Evolutionary conservation across 768 basidiomycete genomes (phyloP).

Genomic region (Boletus coccyginus): DNA sequence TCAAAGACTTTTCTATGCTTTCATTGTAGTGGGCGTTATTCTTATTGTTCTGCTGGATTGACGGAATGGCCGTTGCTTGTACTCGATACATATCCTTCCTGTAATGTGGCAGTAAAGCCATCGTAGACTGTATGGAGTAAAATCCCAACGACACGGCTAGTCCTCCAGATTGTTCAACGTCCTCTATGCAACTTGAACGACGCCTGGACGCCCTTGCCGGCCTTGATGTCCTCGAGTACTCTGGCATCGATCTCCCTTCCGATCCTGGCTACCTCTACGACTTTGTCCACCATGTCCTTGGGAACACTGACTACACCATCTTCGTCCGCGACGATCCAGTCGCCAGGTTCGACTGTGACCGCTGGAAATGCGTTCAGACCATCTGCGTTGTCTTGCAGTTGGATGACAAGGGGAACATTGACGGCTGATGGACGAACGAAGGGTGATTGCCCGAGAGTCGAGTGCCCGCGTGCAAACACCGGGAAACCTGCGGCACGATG

Average conservation of each 20-base stretch:
- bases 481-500: conserved; percentile 69
- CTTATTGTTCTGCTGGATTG: conserved; percentile 21
- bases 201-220: conserved; percentile 69
- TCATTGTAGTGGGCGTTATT: conserved; percentile 2
- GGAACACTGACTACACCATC: conserved; percentile 90
- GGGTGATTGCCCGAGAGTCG: conserved; percentile 82
- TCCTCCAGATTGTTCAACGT: conserved; percentile 20
- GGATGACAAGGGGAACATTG: conserved; percentile 59
- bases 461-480: conserved; percentile 78
- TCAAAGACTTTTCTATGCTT: conserved; percentile 2
- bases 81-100: conserved; percentile 16
- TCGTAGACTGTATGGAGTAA: background rate
- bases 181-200: conserved; percentile 80
- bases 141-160: background rate
- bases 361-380: conserved; percentile 45
- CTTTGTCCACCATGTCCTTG: conserved; percentile 46
- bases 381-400: conserved; percentile 30
- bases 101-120: conserved; percentile 16
- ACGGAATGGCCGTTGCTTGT: conserved; percentile 17
- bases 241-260: conserved; percentile 64
- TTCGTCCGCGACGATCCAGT: conserved; percentile 82
- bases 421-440: conserved; percentile 80
- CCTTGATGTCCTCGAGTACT: conserved; percentile 73
- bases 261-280: conserved; percentile 54
- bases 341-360: conserved; percentile 65